Evolutionary conservation across 2,329 filamentous ascomycete species (phyloP).

Genomic region (Exophiala alcalophila): DNA sequence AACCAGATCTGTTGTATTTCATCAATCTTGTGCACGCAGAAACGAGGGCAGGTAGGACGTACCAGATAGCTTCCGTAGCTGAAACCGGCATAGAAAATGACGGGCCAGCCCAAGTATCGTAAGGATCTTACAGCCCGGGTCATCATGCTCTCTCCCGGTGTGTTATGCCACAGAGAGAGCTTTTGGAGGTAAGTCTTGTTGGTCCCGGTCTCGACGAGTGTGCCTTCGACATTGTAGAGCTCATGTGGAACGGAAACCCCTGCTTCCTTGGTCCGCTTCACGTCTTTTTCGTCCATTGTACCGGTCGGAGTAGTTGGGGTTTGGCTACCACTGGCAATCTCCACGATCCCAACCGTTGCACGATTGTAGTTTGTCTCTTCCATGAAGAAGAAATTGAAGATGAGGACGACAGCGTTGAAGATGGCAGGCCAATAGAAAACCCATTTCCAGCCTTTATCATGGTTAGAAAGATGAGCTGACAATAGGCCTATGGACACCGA

Average conservation of each 20-base stretch:
- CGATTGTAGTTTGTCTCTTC: slow-evolving; percentile 27
- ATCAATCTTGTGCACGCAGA: not conserved
- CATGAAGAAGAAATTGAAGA: slow-evolving; percentile 27
- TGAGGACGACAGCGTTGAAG: slow-evolving; percentile 16
- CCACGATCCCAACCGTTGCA: slow-evolving; percentile 10
- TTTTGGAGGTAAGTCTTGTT: slow-evolving; percentile 23
- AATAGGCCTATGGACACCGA: no score
- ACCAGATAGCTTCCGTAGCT: slow-evolving; percentile 41
- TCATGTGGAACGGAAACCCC: slow-evolving; percentile 1
- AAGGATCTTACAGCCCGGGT: slow-evolving; percentile 21
- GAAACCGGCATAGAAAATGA: slow-evolving; percentile 43
- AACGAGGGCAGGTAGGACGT: not conserved
- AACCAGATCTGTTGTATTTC: slow-evolving; percentile 38
- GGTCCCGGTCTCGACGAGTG: slow-evolving; percentile 3
- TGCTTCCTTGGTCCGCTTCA: slow-evolving; percentile 7
- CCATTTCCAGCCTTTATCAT: slow-evolving; percentile 29
- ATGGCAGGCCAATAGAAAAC: slow-evolving; percentile 25
- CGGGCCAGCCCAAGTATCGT: slow-evolving; percentile 34
- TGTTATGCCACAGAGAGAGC: slow-evolving; percentile 20
- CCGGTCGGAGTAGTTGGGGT: slow-evolving; percentile 1
- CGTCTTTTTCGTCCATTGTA: no score
- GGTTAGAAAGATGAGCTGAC: no score
- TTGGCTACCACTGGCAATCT: slow-evolving; percentile 14
- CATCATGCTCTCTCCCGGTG: slow-evolving; percentile 16
- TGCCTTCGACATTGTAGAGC: slow-evolving; percentile 8